Base-by-base conservation (phyloP, 1,284 basidiomycete genomes). In the Amylostereum chailletii region DNA sequence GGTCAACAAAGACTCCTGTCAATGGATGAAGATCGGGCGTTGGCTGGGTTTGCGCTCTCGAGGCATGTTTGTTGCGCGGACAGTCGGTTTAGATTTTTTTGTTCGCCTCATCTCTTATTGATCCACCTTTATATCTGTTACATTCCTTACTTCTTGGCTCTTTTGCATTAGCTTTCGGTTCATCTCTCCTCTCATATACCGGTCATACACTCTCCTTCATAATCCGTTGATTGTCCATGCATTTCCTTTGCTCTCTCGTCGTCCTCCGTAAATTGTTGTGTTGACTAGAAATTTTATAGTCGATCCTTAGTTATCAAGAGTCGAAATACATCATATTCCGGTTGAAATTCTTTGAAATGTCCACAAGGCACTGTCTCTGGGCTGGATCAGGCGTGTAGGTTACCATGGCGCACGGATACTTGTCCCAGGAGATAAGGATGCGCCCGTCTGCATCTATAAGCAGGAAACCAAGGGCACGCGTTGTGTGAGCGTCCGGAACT, bases 1-100 rank as follows among this genome's bases (percentile, higher is more conserved):
- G 85, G 54, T 83, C 82, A 38, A 70, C 74, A 42, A 83, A 75
- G 65, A 75, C 76, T 46, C 65, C 67, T 39, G 58, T 55, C 51
- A 62, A 62, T 44, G 59, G 55, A 50, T 45, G 5, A 52, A 48
- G 52, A 51, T 48, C 29, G 40, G 42, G 1, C 51, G 49, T 42
- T 41, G 42, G 33, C 42, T 6, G 29, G 2, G 27, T 30, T 9
- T 29, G 6, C 27, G 9, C 30, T 2, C 29, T 43, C 53, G 65
- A 54, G 62, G 46, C 41, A 43, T 48, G 5, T 34, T 48, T 30
- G 6, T 32, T 26, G 33, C 51, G n/a, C 36, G 45, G 36, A 38
- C 36, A 40, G n/a, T 38, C 8, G 32, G 27, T 33, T 5, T 37
- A 37, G 36, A 37, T n/a, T 37, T n/a, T 37, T 7, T 37, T 37